A percentile compares a stretch with the other conserved stretches of the same genome.
These are phyloP conservation scores for Tolypocladium guangdongense DNA, from an alignment of 2,329 filamentous ascomycete species.

Conservation along the genomic window DNA sequence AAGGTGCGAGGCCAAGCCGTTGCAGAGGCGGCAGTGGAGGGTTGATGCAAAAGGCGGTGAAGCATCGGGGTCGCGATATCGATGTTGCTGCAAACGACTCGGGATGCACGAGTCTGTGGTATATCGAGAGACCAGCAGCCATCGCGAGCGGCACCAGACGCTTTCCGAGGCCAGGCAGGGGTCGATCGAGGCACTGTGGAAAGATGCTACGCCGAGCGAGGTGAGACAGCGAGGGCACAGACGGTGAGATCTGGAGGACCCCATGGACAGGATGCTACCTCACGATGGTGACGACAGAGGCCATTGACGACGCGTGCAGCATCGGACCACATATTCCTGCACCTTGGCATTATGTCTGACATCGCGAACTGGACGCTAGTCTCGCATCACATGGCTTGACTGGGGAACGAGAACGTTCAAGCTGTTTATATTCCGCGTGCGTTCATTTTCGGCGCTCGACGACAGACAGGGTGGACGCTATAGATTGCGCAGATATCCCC, in stretches of 20 bases:
- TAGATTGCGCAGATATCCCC: neutral
- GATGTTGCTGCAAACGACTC: neutral
- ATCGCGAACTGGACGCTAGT: neutral
- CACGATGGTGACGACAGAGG: neutral
- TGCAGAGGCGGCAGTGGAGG: neutral
- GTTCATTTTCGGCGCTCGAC: neutral
- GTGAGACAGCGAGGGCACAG: neutral
- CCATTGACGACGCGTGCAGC: neutral
- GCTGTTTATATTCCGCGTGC: neutral
- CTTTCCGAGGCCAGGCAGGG: neutral
- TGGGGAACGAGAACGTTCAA: neutral
- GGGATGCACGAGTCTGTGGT: neutral
- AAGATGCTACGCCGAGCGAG: neutral
- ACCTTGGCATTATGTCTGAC: neutral
- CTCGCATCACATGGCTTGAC: neutral
- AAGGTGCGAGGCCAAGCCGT: neutral
- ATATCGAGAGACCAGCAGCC: neutral
- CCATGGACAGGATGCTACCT: neutral
- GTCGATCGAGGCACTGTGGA: neutral
- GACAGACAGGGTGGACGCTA: neutral
- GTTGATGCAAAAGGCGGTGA: neutral
- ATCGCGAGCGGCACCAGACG: neutral
- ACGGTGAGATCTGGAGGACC: neutral
- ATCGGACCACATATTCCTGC: neutral
- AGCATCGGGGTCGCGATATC: neutral